Evolutionary conservation across 2,329 filamentous ascomycete species (phyloP).

Genomic region (Sporothrix inflata): DNA sequence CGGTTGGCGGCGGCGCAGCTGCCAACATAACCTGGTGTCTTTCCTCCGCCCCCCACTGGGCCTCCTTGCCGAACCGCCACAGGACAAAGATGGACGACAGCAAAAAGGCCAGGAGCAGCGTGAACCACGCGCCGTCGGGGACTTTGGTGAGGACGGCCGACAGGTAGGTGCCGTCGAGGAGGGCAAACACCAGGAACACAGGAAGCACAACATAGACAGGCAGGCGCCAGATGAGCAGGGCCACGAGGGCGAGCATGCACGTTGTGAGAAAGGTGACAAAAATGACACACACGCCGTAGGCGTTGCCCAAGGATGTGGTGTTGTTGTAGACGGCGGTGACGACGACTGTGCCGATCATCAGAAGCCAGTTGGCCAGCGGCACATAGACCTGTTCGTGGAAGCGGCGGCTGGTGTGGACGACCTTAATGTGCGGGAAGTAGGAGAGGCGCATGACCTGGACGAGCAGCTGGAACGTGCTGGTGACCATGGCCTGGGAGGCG

Average conservation of each 20-base stretch:
- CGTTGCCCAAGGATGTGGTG: slow-evolving; percentile 71
- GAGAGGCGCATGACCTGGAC: slow-evolving; percentile 70
- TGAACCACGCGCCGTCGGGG: slow-evolving; percentile 78
- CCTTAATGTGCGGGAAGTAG: slow-evolving; percentile 77
- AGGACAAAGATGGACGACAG: slow-evolving; percentile 69
- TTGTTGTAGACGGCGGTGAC: slow-evolving; percentile 76
- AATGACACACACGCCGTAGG: slow-evolving; percentile 80
- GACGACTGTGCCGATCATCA: slow-evolving; percentile 75
- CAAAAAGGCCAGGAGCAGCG: slow-evolving; percentile 64
- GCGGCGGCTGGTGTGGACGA: slow-evolving; percentile 69
- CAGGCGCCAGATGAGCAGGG: slow-evolving; percentile 72
- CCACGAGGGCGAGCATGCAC: slow-evolving; percentile 71
- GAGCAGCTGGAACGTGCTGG: slow-evolving; percentile 70
- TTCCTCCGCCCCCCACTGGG: slow-evolving; percentile 73
- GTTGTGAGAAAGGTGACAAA: slow-evolving; percentile 80
- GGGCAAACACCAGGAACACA: slow-evolving; percentile 66
- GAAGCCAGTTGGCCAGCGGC: slow-evolving; percentile 74
- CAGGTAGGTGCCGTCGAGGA: slow-evolving; percentile 70
- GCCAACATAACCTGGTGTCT: slow-evolving; percentile 59
- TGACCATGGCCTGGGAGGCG: slow-evolving; percentile 79
- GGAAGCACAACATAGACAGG: slow-evolving; percentile 62
- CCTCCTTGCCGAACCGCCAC: slow-evolving; percentile 79
- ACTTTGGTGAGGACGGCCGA: slow-evolving; percentile 73
- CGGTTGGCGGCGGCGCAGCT: slow-evolving; percentile 38
- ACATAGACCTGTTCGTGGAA: slow-evolving; percentile 80